A percentile compares a stretch with the other conserved stretches of the same genome.
phyloP scores from a whole-genome alignment of 805 yeast genomes.

The Pichia rugopelliculosa region DNA sequence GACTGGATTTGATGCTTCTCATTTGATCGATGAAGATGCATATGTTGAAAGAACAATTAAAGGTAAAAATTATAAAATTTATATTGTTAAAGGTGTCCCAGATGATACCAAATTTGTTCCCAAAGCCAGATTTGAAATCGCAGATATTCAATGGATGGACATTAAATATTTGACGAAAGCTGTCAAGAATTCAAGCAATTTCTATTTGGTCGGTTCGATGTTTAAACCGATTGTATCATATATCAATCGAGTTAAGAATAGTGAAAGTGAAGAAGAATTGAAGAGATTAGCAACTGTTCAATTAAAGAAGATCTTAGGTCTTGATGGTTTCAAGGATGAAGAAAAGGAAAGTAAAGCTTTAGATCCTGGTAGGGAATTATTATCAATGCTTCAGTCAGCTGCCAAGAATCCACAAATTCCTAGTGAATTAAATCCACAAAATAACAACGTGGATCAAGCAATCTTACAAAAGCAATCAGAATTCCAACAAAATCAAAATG shows the following conservation, averaged over 20 bases:
- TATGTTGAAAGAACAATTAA: slow-evolving; percentile 72
- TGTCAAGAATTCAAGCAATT: slow-evolving; percentile 27
- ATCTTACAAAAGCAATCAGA: slow-evolving; percentile 3
- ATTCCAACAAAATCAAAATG: slow-evolving; percentile 6
- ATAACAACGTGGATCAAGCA: neutral
- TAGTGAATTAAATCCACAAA: neutral
- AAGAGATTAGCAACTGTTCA: slow-evolving; percentile 57
- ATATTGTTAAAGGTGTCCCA: slow-evolving; percentile 68
- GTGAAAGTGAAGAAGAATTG: slow-evolving; percentile 48
- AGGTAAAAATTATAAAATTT: slow-evolving; percentile 84
- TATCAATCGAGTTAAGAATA: slow-evolving; percentile 46
- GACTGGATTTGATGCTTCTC: slow-evolving; percentile 79
- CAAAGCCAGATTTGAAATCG: slow-evolving; percentile 79
- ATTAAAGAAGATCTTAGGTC: slow-evolving; percentile 58
- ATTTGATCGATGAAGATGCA: slow-evolving; percentile 58
- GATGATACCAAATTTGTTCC: slow-evolving; percentile 73
- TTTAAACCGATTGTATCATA: slow-evolving; percentile 46
- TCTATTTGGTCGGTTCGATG: slow-evolving; percentile 41
- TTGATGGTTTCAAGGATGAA: slow-evolving; percentile 30
- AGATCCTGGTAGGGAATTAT: slow-evolving; percentile 74
- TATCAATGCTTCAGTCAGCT: slow-evolving; percentile 51
- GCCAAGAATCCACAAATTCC: slow-evolving; percentile 25
- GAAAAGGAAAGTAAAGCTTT: slow-evolving; percentile 23
- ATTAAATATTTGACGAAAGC: slow-evolving; percentile 37
- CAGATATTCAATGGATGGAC: slow-evolving; percentile 72